phyloP scores from a whole-genome alignment of 108 stramenopile genomes.

The Cylindrotheca closterium region DNA sequence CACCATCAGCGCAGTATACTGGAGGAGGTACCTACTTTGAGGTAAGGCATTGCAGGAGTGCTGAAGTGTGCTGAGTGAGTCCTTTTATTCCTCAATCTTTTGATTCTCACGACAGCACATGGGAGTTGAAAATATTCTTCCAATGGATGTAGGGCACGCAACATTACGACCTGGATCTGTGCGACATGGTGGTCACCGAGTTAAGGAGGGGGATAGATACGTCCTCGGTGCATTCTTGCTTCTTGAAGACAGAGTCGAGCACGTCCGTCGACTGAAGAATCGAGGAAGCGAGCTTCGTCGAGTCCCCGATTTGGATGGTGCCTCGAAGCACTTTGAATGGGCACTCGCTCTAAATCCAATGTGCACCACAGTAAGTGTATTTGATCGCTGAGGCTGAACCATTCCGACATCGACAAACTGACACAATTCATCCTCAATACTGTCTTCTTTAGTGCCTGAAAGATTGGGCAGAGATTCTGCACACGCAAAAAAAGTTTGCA shows the following conservation, averaged over 20 bases:
- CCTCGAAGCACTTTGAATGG: slow-evolving; percentile 57
- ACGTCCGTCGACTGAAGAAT: slow-evolving; percentile 66
- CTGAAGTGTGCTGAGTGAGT: too few relatives aligned
- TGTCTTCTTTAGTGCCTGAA: slow-evolving; percentile 46
- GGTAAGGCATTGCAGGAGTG: neutral
- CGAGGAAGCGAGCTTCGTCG: slow-evolving; percentile 49
- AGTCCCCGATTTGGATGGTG: slow-evolving; percentile 32
- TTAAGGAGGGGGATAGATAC: slow-evolving; percentile 44
- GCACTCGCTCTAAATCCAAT: slow-evolving; percentile 57
- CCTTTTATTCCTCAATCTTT: too few relatives aligned
- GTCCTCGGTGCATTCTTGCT: slow-evolving; percentile 65
- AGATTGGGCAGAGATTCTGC: slow-evolving; percentile 58
- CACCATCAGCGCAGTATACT: slow-evolving; percentile 34
- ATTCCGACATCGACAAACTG: neutral
- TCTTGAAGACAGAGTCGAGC: slow-evolving; percentile 60
- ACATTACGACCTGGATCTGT: slow-evolving; percentile 66
- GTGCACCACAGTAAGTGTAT: slow-evolving; percentile 38
- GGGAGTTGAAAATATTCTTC: slow-evolving; percentile 43
- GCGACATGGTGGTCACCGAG: slow-evolving; percentile 60
- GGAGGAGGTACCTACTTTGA: slow-evolving; percentile 66
- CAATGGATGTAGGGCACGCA: slow-evolving; percentile 66
- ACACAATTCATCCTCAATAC: too few relatives aligned
- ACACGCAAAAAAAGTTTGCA: slow-evolving; percentile 34
- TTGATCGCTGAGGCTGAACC: neutral
- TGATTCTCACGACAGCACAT: too few relatives aligned